phyloP scores from a whole-genome alignment of 2,329 filamentous ascomycete species.

The Ceratocystis eucalypticola region DNA sequence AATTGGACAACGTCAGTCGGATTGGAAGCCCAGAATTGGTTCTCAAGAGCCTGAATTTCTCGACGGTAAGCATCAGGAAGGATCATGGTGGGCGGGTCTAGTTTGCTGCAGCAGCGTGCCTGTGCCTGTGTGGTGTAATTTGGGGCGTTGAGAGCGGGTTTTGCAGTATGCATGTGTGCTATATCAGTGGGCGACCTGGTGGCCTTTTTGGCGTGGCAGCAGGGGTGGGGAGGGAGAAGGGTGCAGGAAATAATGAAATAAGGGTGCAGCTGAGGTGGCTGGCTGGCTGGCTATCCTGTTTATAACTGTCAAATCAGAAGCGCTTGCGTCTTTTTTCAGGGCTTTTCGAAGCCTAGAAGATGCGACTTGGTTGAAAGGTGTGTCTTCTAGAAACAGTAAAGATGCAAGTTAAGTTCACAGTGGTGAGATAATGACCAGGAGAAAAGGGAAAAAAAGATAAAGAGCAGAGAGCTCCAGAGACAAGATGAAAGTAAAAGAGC shows the following conservation, averaged over 20 bases:
- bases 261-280: conserved; percentile 4
- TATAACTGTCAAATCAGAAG: background rate
- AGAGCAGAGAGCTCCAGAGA: background rate
- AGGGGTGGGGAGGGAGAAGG: conserved; percentile 2
- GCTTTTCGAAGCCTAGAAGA: conserved; percentile 4
- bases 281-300: background rate
- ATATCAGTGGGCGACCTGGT: background rate
- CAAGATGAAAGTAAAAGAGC: background rate
- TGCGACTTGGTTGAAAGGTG: background rate
- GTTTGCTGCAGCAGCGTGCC: background rate
- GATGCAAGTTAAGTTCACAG: conserved; percentile 1
- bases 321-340: conserved; percentile 6
- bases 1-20: conserved; percentile 55
- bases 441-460: background rate
- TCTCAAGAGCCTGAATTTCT: conserved; percentile 50
- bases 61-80: conserved; percentile 43
- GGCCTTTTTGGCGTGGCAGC: background rate
- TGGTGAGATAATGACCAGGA: background rate
- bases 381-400: conserved; percentile 12
- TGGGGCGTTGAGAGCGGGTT: conserved; percentile 1
- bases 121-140: conserved; percentile 10
- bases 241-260: conserved; percentile 2
- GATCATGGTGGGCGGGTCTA: conserved; percentile 27
- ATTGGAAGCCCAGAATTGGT: conserved; percentile 43
- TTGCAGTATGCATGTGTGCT: conserved; percentile 6